Base-by-base conservation (phyloP, 1,284 basidiomycete genomes). In the Ustilago bromivora region DNA sequence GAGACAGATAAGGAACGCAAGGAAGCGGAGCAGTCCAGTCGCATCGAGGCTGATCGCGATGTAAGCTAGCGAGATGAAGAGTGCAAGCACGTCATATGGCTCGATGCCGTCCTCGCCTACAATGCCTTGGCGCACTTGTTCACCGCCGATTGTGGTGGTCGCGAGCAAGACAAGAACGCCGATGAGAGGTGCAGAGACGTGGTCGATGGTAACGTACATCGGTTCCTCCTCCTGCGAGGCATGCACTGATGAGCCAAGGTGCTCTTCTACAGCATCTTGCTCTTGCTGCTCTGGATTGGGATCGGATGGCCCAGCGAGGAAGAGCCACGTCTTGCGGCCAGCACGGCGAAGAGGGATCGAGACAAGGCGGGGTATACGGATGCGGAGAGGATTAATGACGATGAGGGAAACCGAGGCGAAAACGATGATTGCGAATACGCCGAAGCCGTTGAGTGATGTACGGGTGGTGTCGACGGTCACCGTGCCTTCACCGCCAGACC, bases 21-120 rank as follows among this genome's bases (percentile, higher is more conserved):
- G 90, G 55, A 92, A 93, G 53, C 93, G 91, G 5, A 98, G 89
- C 12, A 96, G 88, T 2, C 96, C 96, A 0, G 94, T 95, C 9
- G 92, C 90, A 83, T 99, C 96, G 43, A 98, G 89, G 0, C 94
- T 94, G 57, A 98, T 92, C 4, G 96, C 92, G 88, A 98, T 93
- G 87, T 98, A 99, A 0, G 95, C 95, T 61, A 98, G 89, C 2
- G 93, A 93, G 76, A 95, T 91, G 87, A 98, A 98, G 4, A 98
- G 88, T 34, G 94, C 93, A 86, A 98, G 90, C 71, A 98, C 95
- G 85, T 97, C 94, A 82, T 96, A 94, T 0, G 96, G 96, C 77
- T 93, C 90, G 46, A 98, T 90, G 3, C 92, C 92, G 56, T 92
- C 92, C 0, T 89, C 88, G 23, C 92, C 92, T 0, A 89, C 88